Evolutionary conservation across 2,329 filamentous ascomycete species (phyloP).

Genomic region (Talaromyces pinophilus): DNA sequence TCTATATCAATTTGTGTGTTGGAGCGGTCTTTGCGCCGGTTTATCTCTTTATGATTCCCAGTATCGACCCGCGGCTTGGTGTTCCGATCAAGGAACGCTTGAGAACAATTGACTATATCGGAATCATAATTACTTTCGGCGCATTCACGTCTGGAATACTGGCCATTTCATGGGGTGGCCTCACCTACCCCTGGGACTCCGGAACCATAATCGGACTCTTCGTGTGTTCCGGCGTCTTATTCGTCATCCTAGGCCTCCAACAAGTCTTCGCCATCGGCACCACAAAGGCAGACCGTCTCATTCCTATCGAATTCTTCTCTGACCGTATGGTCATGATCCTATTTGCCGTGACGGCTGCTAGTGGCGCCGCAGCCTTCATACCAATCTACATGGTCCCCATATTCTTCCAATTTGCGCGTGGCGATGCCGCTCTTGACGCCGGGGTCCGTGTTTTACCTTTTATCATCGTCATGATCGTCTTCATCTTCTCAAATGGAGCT

Average conservation of each 20-base stretch:
- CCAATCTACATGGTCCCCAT: slow-evolving; percentile 56
- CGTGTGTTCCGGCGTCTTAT: slow-evolving; percentile 48
- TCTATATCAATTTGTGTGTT: slow-evolving; percentile 57
- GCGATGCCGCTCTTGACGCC: slow-evolving; percentile 37
- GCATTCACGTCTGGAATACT: slow-evolving; percentile 47
- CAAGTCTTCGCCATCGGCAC: slow-evolving; percentile 49
- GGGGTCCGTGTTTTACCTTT: slow-evolving; percentile 34
- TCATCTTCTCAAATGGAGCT: slow-evolving; percentile 24
- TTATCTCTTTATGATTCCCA: slow-evolving; percentile 47
- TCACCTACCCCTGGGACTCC: slow-evolving; percentile 50
- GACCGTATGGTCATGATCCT: slow-evolving; percentile 42
- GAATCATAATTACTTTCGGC: slow-evolving; percentile 46
- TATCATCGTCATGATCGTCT: slow-evolving; percentile 27
- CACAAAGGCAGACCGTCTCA: slow-evolving; percentile 46
- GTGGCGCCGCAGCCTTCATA: slow-evolving; percentile 39
- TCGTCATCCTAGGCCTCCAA: slow-evolving; percentile 49
- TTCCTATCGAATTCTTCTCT: slow-evolving; percentile 52
- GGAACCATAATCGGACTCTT: slow-evolving; percentile 51
- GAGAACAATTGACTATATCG: slow-evolving; percentile 46
- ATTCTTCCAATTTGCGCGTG: slow-evolving; percentile 55
- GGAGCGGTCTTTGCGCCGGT: slow-evolving; percentile 47
- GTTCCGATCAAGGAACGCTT: slow-evolving; percentile 28
- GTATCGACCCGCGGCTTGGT: slow-evolving; percentile 28
- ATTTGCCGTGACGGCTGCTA: slow-evolving; percentile 44
- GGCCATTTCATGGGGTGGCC: slow-evolving; percentile 54